Conservation (phyloP, 2,329 filamentous ascomycete genomes). For the Trichoderma polysporum region DNA sequence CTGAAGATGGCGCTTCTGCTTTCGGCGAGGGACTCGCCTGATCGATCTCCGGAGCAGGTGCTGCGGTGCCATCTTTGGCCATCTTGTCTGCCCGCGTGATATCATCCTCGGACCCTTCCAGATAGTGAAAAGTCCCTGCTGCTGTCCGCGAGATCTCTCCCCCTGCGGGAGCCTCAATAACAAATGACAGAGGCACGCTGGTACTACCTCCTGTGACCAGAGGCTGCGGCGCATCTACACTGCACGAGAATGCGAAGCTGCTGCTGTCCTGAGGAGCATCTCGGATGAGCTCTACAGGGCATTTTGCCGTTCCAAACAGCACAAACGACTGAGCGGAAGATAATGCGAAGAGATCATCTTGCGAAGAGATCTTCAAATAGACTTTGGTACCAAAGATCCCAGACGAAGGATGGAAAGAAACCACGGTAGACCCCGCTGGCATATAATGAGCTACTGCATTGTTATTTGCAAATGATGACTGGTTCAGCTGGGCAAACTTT, state of each 20-base stretch:
- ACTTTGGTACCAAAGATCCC: slow-evolving; percentile 71
- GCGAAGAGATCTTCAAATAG: slow-evolving; percentile 70
- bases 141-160: slow-evolving; percentile 53
- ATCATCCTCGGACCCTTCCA: slow-evolving; percentile 50
- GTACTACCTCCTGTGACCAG: slow-evolving; percentile 49
- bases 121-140: slow-evolving; percentile 49
- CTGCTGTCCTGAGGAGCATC: slow-evolving; percentile 55
- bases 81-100: slow-evolving; percentile 41
- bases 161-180: slow-evolving; percentile 52
- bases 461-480: slow-evolving; percentile 59
- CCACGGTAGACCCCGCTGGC: slow-evolving; percentile 55
- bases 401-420: slow-evolving; percentile 67
- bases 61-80: slow-evolving; percentile 38
- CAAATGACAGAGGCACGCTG: slow-evolving; percentile 56
- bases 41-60: slow-evolving; percentile 39
- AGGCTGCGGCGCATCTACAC: slow-evolving; percentile 66
- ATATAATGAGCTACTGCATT: slow-evolving; percentile 67
- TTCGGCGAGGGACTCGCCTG: slow-evolving; percentile 44
- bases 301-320: slow-evolving; percentile 76
- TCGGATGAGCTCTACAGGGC: slow-evolving; percentile 58
- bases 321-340: slow-evolving; percentile 61
- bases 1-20: slow-evolving; percentile 41
- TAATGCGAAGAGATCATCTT: slow-evolving; percentile 67
- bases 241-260: slow-evolving; percentile 70
- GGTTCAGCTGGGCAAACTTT: slow-evolving; percentile 53